phyloP scores from a whole-genome alignment of 2,329 filamentous ascomycete genomes.

The Pezicula carpinea region DNA sequence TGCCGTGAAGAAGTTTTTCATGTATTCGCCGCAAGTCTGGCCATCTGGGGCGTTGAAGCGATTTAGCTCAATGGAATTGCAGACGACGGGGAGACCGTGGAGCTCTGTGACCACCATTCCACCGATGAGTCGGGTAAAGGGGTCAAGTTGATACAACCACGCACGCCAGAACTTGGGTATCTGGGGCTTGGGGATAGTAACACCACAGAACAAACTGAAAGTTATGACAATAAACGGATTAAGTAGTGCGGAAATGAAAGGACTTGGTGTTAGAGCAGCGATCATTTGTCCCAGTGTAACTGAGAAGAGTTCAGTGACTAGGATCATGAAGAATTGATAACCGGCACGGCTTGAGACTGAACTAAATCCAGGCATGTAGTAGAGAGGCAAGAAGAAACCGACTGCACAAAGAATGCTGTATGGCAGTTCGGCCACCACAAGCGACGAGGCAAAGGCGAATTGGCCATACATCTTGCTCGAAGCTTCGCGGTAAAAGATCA shows the following conservation, averaged over 20 bases:
- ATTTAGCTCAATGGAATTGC: slow-evolving; percentile 58
- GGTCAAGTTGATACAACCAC: slow-evolving; percentile 80
- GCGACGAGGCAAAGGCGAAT: slow-evolving; percentile 70
- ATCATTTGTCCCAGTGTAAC: slow-evolving; percentile 75
- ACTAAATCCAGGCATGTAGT: slow-evolving; percentile 78
- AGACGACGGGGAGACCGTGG: slow-evolving; percentile 59
- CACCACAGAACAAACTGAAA: slow-evolving; percentile 83
- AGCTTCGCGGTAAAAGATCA: slow-evolving; percentile 82
- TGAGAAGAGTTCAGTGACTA: slow-evolving; percentile 80
- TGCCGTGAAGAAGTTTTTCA: slow-evolving; percentile 61
- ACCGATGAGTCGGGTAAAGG: slow-evolving; percentile 76
- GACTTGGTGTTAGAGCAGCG: slow-evolving; percentile 70
- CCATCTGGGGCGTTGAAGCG: slow-evolving; percentile 61
- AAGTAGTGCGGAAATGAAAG: slow-evolving; percentile 73
- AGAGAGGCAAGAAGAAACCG: slow-evolving; percentile 75
- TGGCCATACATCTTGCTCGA: slow-evolving; percentile 83
- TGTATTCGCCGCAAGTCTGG: slow-evolving; percentile 70
- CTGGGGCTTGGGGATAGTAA: slow-evolving; percentile 72
- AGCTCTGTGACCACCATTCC: slow-evolving; percentile 78
- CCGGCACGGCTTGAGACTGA: slow-evolving; percentile 61
- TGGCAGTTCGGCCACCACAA: slow-evolving; percentile 80
- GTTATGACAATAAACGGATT: slow-evolving; percentile 81
- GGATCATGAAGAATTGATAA: slow-evolving; percentile 81
- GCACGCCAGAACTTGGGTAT: slow-evolving; percentile 75
- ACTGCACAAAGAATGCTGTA: slow-evolving; percentile 79